Conservation (phyloP, 2,329 filamentous ascomycete species). For the Malbranchea zuffiana region DNA sequence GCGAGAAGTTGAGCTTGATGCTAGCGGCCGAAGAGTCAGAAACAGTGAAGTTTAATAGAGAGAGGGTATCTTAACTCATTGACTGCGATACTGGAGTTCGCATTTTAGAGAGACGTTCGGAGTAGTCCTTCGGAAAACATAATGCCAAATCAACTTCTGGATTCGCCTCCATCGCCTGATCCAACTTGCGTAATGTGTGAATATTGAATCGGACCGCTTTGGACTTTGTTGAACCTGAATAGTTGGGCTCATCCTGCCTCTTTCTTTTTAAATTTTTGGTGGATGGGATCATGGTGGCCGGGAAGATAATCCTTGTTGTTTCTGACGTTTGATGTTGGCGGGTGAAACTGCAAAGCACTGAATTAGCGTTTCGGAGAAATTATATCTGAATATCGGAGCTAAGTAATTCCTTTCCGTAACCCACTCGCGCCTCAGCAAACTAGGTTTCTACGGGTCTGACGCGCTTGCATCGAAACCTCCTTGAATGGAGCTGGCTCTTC, state of each 20-base stretch:
- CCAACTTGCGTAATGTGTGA: conserved; percentile 18
- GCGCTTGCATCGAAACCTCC: no score
- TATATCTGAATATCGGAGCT: no score
- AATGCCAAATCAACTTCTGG: conserved; percentile 18
- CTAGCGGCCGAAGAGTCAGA: conserved; percentile 7
- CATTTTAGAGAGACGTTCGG: conserved; percentile 15
- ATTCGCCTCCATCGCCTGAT: conserved; percentile 16
- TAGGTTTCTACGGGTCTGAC: no score
- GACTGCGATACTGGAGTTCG: conserved; percentile 4
- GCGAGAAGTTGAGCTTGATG: conserved; percentile 8
- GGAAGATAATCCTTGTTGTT: no score
- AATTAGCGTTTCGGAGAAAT: no score
- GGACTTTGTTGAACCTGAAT: conserved; percentile 10
- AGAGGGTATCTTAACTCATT: conserved; percentile 9
- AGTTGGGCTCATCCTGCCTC: conserved; percentile 1
- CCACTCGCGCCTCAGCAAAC: no score
- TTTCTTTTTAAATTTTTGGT: conserved; percentile 6
- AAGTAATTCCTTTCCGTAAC: no score
- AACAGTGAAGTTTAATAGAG: conserved; percentile 5
- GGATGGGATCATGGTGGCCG: no score
- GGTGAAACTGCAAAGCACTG: no score
- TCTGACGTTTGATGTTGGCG: no score
- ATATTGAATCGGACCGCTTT: conserved; percentile 20
- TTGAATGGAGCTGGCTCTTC: no score
- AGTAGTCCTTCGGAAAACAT: conserved; percentile 17